Base-by-base conservation (phyloP, 2,329 filamentous ascomycete genomes). In the Fusarium duplospermum region DNA sequence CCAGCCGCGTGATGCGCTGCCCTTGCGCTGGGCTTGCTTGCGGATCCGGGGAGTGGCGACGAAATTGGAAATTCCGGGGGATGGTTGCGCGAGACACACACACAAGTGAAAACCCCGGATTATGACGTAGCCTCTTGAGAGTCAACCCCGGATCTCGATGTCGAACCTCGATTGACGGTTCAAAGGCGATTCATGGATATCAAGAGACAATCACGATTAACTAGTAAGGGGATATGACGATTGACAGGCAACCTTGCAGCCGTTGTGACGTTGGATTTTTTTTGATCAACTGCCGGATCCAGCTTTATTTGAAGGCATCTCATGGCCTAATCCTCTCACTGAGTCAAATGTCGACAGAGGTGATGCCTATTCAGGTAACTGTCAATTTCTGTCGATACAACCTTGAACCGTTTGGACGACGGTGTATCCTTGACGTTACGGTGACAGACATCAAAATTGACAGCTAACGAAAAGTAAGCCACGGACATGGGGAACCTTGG, bases 121-220 rank as follows among this genome's bases (percentile, higher is more conserved):
- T 70, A 77, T 77, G 75, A 77, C 75, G 75, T 77, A 76, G 72
- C 50, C 45, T 27, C 52, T 27, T 52, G 18, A n/a, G 20, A 27
- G n/a, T 47, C 11, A 38, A 70, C 66, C 67, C 63, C 60, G 50
- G 72, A 77, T 77, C 75, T 77, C 68, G 72, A 77, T 77, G 70
- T 50, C 47, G 57, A 38, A 52, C 27, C 47, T 50, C 35, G 60
- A 52, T 59, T 64, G 64, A 62, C 18, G 57, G 63, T 33, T 60
- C 52, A 52, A 65, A 36, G 47, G 50, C 33, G 52, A 20, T 56
- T 54, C 45, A 56, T 70, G 40, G 59, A 71, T 64, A 64, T 67
- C 66, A 71, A 60, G 59, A 63, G 62, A 73, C 58, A 33, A 67
- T 38, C 47, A 36, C 35, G 58, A 50, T 20, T 38, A 38, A 38